These are phyloP conservation scores for Debaryomyces maramus DNA, from an alignment of 805 yeast genomes.

Conservation along the genomic window DNA sequence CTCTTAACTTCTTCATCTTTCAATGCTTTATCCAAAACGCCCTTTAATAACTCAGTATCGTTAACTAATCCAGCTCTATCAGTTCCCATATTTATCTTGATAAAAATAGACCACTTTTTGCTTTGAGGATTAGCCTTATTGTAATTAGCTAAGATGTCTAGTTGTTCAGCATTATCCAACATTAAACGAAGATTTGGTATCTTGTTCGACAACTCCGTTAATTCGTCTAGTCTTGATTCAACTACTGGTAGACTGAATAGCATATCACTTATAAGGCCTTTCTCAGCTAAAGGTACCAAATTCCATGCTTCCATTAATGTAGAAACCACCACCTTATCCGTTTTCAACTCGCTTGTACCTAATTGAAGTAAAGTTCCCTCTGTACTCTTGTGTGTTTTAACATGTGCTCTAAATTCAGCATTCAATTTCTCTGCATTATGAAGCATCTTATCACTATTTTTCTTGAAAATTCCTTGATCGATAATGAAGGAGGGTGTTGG, in stretches of 20 bases:
- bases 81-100: slow-evolving; percentile 73
- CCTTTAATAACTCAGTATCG: slow-evolving; percentile 34
- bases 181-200: slow-evolving; percentile 52
- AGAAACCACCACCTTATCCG: slow-evolving; percentile 61
- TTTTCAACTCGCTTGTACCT: slow-evolving; percentile 33
- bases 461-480: slow-evolving; percentile 1
- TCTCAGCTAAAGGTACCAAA: slow-evolving; percentile 37
- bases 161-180: slow-evolving; percentile 61
- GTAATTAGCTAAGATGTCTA: slow-evolving; percentile 46
- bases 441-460: slow-evolving; percentile 50
- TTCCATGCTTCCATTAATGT: slow-evolving; percentile 69
- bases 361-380: slow-evolving; percentile 60
- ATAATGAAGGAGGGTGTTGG: slow-evolving; percentile 64
- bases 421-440: slow-evolving; percentile 38
- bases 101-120: slow-evolving; percentile 59
- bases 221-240: slow-evolving; percentile 48
- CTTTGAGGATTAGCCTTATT: slow-evolving; percentile 19
- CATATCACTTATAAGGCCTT: slow-evolving; percentile 37
- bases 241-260: slow-evolving; percentile 46
- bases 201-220: slow-evolving; percentile 41
- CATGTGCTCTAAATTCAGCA: slow-evolving; percentile 63
- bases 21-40: slow-evolving; percentile 32
- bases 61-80: slow-evolving; percentile 60
- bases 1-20: slow-evolving; percentile 21
- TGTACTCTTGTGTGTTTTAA: slow-evolving; percentile 71